A percentile compares a stretch with the other conserved stretches of the same genome.
These are phyloP conservation scores for Notholithocarpus densiflorus DNA, from an alignment of 306 rosid genomes.

Conservation along the genomic window DNA sequence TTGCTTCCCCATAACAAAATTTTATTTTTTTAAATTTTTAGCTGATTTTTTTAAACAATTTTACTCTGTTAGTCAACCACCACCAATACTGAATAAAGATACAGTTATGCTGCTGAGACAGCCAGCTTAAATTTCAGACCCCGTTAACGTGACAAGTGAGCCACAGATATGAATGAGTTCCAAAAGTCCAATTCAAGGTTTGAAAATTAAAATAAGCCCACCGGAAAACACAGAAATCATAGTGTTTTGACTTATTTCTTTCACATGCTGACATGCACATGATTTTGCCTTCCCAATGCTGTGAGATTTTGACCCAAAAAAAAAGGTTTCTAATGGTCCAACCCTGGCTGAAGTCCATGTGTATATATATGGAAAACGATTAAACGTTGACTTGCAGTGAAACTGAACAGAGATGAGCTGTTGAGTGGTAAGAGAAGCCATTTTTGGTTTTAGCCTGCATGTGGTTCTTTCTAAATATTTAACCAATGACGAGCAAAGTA, in stretches of 20 bases:
- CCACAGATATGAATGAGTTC: background rate
- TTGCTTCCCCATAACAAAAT: background rate
- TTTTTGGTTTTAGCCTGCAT: background rate
- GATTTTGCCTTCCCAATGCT: constrained; percentile 3
- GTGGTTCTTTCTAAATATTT: background rate
- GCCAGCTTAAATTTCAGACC: too few species aligned
- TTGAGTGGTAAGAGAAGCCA: background rate
- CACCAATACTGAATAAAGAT: background rate
- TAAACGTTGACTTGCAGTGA: background rate
- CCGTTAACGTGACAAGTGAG: background rate
- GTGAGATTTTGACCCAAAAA: background rate
- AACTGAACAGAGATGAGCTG: background rate
- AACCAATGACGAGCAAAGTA: background rate
- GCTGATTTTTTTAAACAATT: background rate
- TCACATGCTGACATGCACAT: background rate
- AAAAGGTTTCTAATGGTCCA: background rate
- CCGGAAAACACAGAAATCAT: background rate
- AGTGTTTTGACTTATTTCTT: background rate
- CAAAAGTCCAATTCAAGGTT: background rate
- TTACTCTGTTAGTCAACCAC: constrained; percentile 13
- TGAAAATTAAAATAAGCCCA: background rate
- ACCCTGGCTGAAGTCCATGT: too few species aligned
- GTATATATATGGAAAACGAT: too few species aligned
- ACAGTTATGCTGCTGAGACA: too few species aligned
- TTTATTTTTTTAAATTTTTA: too few species aligned